Percentiles rank a stretch among this genome's conserved stretches.
Evolutionary conservation across 1,139 yeast genomes (phyloP).

Genomic region (Geotrichum klebahnii): DNA sequence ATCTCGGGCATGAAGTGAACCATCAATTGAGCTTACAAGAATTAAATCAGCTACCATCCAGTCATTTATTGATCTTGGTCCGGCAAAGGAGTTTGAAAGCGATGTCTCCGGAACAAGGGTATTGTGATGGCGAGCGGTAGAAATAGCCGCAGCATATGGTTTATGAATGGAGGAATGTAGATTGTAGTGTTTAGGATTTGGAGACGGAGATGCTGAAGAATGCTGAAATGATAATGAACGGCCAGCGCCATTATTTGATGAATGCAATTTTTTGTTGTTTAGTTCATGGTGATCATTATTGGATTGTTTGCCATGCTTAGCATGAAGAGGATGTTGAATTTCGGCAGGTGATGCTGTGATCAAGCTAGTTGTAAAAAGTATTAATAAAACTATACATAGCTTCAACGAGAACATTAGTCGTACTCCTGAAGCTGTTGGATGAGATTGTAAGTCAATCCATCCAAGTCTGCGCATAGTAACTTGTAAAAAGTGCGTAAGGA

Average conservation of each 20-base stretch:
- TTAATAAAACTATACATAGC: neutral
- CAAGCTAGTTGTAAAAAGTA: neutral
- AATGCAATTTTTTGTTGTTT: constrained; percentile 7
- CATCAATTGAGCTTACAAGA: constrained; percentile 80
- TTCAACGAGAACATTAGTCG: neutral
- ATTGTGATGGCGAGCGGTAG: neutral
- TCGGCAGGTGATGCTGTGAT: constrained; percentile 1
- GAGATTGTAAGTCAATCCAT: neutral
- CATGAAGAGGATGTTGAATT: neutral
- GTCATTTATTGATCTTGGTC: constrained; percentile 42
- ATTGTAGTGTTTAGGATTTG: neutral
- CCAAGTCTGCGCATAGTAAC: neutral
- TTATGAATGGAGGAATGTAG: neutral
- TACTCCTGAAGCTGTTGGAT: neutral
- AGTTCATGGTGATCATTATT: neutral
- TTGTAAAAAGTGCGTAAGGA: too few relatives aligned
- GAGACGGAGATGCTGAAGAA: neutral
- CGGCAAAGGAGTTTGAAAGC: constrained; percentile 9
- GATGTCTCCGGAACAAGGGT: constrained; percentile 8
- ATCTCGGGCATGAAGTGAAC: constrained; percentile 77
- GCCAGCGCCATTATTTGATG: constrained; percentile 12
- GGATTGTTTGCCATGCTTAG: neutral
- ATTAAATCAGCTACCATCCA: constrained; percentile 60
- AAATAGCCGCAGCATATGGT: neutral
- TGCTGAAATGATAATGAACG: constrained; percentile 9